These are phyloP conservation scores for Peronospora farinosa DNA, from an alignment of 352 stramenopile genomes.

Conservation along the genomic window DNA sequence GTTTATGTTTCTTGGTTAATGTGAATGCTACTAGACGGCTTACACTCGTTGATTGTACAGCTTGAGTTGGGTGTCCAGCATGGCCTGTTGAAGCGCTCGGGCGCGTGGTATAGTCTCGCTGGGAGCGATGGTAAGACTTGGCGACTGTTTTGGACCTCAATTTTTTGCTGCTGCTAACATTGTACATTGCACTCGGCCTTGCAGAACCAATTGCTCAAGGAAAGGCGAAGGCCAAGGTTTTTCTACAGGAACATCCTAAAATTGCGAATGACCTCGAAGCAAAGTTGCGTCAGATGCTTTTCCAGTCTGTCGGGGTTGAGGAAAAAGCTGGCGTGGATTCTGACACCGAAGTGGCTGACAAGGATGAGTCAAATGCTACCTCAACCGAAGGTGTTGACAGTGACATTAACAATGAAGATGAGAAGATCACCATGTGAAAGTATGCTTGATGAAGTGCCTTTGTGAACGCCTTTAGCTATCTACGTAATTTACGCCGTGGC, in stretches of 20 bases:
- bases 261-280: constrained; percentile 65
- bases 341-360: constrained; percentile 1
- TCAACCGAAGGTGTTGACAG: constrained; percentile 13
- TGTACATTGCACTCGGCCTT: not conserved
- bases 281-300: constrained; percentile 61
- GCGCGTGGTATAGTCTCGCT: constrained; percentile 70
- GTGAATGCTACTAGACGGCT: not conserved
- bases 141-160: not conserved
- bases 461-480: constrained; percentile 1
- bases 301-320: constrained; percentile 24
- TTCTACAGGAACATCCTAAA: constrained; percentile 66
- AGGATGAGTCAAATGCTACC: constrained; percentile 3
- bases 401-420: constrained; percentile 9
- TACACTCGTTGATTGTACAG: not conserved
- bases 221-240: constrained; percentile 78
- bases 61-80: constrained; percentile 51
- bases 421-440: constrained; percentile 16
- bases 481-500: constrained; percentile 2
- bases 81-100: constrained; percentile 69
- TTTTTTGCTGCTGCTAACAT: not conserved
- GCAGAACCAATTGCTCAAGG: constrained; percentile 80
- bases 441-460: constrained; percentile 2
- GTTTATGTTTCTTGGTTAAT: not conserved
- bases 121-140: constrained; percentile 46
- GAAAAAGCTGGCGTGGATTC: constrained; percentile 9